A percentile compares a stretch with the other conserved stretches of the same genome.
Evolutionary conservation across 1,284 basidiomycete genomes (phyloP).

Genomic region (Butyriboletus regius): DNA sequence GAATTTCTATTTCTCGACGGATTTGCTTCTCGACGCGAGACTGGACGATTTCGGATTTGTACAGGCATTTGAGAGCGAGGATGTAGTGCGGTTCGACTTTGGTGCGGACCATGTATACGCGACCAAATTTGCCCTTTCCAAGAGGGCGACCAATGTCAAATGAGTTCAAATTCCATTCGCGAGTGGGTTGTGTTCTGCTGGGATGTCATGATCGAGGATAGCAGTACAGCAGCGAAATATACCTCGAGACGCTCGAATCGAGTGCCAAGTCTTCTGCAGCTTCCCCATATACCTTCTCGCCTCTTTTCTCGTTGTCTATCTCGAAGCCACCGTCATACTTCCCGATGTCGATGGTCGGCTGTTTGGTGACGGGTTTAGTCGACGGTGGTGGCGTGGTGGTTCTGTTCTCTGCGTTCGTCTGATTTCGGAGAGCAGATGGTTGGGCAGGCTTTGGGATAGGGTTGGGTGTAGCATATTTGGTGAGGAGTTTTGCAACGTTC

Average conservation of each 20-base stretch:
- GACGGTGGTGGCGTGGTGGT: slow-evolving; percentile 21
- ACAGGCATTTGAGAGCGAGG: slow-evolving; percentile 92
- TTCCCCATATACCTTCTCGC: slow-evolving; percentile 58
- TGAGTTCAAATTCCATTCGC: slow-evolving; percentile 75
- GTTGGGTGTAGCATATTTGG: slow-evolving; percentile 59
- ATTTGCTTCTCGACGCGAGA: slow-evolving; percentile 88
- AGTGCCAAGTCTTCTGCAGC: slow-evolving; percentile 69
- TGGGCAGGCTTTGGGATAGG: slow-evolving; percentile 34
- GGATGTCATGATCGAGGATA: slow-evolving; percentile 5
- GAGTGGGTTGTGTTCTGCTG: slow-evolving; percentile 57
- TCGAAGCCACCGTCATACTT: slow-evolving; percentile 83
- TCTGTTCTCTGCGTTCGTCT: slow-evolving; percentile 26
- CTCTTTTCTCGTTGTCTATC: slow-evolving; percentile 64
- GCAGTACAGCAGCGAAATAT: slow-evolving; percentile 23
- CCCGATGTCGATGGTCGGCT: slow-evolving; percentile 60
- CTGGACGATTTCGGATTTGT: slow-evolving; percentile 91
- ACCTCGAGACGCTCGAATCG: slow-evolving; percentile 66
- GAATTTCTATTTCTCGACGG: slow-evolving; percentile 95
- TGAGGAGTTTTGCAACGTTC: slow-evolving; percentile 58
- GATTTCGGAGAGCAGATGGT: slow-evolving; percentile 39
- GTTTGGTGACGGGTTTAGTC: slow-evolving; percentile 20
- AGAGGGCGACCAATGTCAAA: slow-evolving; percentile 95
- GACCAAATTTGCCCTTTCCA: slow-evolving; percentile 97
- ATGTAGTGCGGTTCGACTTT: slow-evolving; percentile 84
- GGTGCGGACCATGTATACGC: slow-evolving; percentile 97